phyloP scores from a whole-genome alignment of 2,329 filamentous ascomycete genomes.

The Chaetomium olivaceum region DNA sequence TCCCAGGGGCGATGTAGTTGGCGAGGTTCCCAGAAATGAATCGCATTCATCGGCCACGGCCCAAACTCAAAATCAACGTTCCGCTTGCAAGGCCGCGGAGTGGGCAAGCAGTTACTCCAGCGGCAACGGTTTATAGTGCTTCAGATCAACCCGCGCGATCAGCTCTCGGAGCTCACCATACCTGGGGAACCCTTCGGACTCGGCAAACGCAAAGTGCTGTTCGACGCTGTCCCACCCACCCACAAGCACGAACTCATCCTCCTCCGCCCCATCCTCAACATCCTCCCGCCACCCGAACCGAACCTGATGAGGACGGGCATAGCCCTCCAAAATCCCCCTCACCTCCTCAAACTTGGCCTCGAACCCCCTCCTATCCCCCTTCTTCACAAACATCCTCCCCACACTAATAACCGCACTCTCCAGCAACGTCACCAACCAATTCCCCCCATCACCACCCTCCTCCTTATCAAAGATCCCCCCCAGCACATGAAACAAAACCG shows the following conservation, averaged over 20 bases:
- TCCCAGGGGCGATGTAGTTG: slow-evolving; percentile 34
- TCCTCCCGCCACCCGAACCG: slow-evolving; percentile 48
- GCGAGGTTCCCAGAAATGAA: slow-evolving; percentile 31
- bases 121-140: slow-evolving; percentile 39
- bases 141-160: slow-evolving; percentile 32
- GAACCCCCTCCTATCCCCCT: slow-evolving; percentile 39
- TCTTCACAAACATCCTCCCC: slow-evolving; percentile 38
- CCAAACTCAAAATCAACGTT: slow-evolving; percentile 16
- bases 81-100: not conserved
- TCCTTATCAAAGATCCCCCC: slow-evolving; percentile 34
- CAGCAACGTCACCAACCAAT: slow-evolving; percentile 28
- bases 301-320: slow-evolving; percentile 37
- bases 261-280: slow-evolving; percentile 35
- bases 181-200: slow-evolving; percentile 31
- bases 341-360: slow-evolving; percentile 39
- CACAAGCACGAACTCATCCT: slow-evolving; percentile 46
- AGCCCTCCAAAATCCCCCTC: slow-evolving; percentile 37
- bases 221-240: slow-evolving; percentile 42
- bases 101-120: slow-evolving; percentile 21
- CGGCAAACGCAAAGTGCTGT: slow-evolving; percentile 37
- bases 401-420: slow-evolving; percentile 43
- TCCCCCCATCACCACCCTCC: not conserved
- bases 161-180: slow-evolving; percentile 33
- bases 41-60: slow-evolving; percentile 30
- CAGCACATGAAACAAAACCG: slow-evolving; percentile 45